phyloP scores from a whole-genome alignment of 1,284 basidiomycete genomes.

The Apiotrichum sp. region DNA sequence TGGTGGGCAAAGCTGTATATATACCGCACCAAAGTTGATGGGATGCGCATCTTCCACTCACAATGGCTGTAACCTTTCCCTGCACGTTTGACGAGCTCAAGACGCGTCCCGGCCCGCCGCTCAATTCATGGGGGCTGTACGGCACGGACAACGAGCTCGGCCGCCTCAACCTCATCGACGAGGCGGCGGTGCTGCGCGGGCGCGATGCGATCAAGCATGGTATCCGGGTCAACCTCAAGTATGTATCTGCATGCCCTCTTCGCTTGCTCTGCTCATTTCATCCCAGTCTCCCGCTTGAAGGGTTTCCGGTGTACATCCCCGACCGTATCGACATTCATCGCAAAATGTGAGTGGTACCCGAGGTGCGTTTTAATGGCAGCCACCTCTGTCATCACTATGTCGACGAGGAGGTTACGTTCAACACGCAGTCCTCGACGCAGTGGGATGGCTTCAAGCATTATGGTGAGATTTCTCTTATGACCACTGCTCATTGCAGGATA shows the following conservation, averaged over 20 bases:
- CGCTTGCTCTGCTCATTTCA: not conserved
- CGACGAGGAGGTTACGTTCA: slow-evolving; percentile 41
- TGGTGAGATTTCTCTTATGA: not conserved
- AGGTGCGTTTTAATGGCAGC: not conserved
- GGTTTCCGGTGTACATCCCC: slow-evolving; percentile 1
- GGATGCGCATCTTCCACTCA: no score
- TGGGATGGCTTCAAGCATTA: slow-evolving; percentile 47
- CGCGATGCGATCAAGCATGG: slow-evolving; percentile 28
- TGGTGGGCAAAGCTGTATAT: no score
- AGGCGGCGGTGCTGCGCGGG: slow-evolving; percentile 25
- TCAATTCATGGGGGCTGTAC: slow-evolving; percentile 35
- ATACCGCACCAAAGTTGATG: no score
- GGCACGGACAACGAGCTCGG: slow-evolving; percentile 31
- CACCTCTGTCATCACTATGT: slow-evolving; percentile 7
- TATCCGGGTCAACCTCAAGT: slow-evolving; percentile 28
- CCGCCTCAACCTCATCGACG: slow-evolving; percentile 31
- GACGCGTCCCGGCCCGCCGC: slow-evolving; percentile 23
- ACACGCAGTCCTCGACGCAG: slow-evolving; percentile 47
- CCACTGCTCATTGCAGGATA: not conserved
- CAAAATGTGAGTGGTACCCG: slow-evolving; percentile 1
- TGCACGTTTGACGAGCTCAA: slow-evolving; percentile 18
- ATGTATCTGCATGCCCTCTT: not conserved
- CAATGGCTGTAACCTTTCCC: not conserved
- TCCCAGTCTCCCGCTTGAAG: slow-evolving; percentile 8
- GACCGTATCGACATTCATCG: slow-evolving; percentile 1